phyloP scores from a whole-genome alignment of 169 alveolate genomes.

The Eimeria acervulina region DNA sequence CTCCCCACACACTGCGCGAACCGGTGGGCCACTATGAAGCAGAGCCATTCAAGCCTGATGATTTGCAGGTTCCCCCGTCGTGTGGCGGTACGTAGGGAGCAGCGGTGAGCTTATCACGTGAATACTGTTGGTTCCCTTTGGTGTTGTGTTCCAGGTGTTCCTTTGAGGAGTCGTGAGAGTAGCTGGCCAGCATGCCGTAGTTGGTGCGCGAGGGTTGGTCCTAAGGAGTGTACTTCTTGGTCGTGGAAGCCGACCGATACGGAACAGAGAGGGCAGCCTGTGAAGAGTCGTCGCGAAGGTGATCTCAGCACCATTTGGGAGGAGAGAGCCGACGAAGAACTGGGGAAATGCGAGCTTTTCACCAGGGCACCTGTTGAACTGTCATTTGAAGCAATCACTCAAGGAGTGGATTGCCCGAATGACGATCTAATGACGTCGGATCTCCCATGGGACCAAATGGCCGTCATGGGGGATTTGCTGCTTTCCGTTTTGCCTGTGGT shows the following conservation, averaged over 20 bases:
- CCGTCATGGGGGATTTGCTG: slow-evolving; percentile 38
- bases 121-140: background rate
- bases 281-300: slow-evolving; percentile 28
- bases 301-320: slow-evolving; percentile 67
- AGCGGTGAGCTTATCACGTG: no score
- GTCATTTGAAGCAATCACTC: slow-evolving; percentile 62
- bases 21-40: slow-evolving; percentile 28
- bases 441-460: slow-evolving; percentile 53
- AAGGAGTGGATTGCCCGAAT: slow-evolving; percentile 43
- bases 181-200: slow-evolving; percentile 64
- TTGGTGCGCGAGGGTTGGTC: slow-evolving; percentile 44
- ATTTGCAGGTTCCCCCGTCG: background rate
- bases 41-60: background rate
- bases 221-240: slow-evolving; percentile 45
- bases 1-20: slow-evolving; percentile 48
- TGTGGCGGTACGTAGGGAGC: background rate
- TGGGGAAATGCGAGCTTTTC: slow-evolving; percentile 46
- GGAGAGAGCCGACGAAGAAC: slow-evolving; percentile 25
- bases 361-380: slow-evolving; percentile 17
- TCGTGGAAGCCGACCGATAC: slow-evolving; percentile 21
- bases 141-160: slow-evolving; percentile 2
- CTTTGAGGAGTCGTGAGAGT: slow-evolving; percentile 9
- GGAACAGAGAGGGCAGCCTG: background rate
- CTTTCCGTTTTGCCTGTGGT: slow-evolving; percentile 27
- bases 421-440: slow-evolving; percentile 41